Percentiles rank a stretch among this genome's conserved stretches.
phyloP scores from a whole-genome alignment of 805 yeast genomes.

The Pichia pseudocactophila region DNA sequence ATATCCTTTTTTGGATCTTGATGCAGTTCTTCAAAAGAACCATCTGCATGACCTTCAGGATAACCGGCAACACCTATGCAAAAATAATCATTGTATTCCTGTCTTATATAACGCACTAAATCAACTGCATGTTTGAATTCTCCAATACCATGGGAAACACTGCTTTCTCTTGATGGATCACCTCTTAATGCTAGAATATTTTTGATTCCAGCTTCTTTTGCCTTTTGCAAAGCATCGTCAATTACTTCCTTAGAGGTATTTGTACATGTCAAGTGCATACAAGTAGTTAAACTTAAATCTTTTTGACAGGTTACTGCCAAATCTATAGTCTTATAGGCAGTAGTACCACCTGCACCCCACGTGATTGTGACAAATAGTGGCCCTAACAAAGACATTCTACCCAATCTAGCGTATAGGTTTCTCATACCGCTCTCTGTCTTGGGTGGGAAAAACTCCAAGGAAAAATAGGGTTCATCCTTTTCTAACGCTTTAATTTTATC shows the following conservation, averaged over 20 bases:
- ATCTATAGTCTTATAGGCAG: conserved; percentile 77
- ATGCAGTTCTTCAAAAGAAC: conserved; percentile 48
- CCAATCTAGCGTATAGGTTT: conserved; percentile 77
- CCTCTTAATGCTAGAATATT: conserved; percentile 92
- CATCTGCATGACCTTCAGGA: conserved; percentile 96
- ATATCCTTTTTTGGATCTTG: conserved; percentile 66
- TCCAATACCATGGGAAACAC: conserved; percentile 38
- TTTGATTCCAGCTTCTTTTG: conserved; percentile 69
- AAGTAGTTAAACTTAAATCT: conserved; percentile 77
- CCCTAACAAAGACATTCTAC: conserved; percentile 79
- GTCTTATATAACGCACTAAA: conserved; percentile 69
- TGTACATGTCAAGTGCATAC: conserved; percentile 93
- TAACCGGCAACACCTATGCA: conserved; percentile 96
- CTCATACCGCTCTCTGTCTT: conserved; percentile 82
- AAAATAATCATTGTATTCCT: conserved; percentile 68
- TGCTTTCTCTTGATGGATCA: conserved; percentile 75
- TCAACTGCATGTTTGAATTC: conserved; percentile 78
- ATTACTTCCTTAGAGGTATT: conserved; percentile 72
- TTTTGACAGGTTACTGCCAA: conserved; percentile 70
- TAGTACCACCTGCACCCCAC: conserved; percentile 99
- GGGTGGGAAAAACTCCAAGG: conserved; percentile 96
- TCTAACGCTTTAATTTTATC: conserved; percentile 43
- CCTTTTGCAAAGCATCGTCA: conserved; percentile 67
- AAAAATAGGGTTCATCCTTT: conserved; percentile 51
- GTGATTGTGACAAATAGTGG: conserved; percentile 90